These are phyloP conservation scores for Xylariales sp. DNA, from an alignment of 2,329 filamentous ascomycete species.

Conservation along the genomic window DNA sequence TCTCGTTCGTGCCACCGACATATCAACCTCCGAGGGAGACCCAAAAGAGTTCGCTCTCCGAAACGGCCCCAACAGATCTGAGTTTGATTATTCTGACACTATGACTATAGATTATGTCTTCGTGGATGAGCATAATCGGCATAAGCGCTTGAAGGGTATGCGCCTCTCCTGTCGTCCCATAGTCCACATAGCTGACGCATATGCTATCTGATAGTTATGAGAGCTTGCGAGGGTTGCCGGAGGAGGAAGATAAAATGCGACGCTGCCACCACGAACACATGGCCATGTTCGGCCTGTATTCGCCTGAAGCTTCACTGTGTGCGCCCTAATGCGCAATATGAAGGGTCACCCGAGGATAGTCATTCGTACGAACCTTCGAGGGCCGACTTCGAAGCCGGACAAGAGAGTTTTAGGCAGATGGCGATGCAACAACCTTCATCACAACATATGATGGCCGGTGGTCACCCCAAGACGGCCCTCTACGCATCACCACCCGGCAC, in stretches of 20 bases:
- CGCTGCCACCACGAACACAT: constrained; percentile 94
- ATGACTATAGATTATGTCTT: constrained; percentile 88
- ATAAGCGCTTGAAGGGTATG: constrained; percentile 93
- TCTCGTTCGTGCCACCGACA: constrained; percentile 76
- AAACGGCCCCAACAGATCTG: constrained; percentile 19
- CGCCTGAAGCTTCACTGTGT: constrained; percentile 93
- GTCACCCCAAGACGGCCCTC: constrained; percentile 57
- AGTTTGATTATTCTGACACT: constrained; percentile 36
- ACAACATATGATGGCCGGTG: constrained; percentile 57
- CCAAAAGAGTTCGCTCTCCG: constrained; percentile 77
- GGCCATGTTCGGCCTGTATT: constrained; percentile 95
- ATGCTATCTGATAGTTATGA: constrained; percentile 75
- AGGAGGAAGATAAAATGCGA: constrained; percentile 98
- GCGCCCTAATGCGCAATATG: constrained; percentile 83
- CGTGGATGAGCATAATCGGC: constrained; percentile 97
- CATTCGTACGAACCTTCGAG: constrained; percentile 63
- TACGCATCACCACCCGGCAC: constrained; percentile 60
- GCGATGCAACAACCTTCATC: constrained; percentile 59
- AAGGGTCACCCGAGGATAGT: constrained; percentile 62
- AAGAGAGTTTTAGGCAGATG: constrained; percentile 65
- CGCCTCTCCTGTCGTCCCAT: constrained; percentile 14
- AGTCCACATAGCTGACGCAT: constrained; percentile 39
- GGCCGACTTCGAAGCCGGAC: constrained; percentile 56
- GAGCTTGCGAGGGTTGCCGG: constrained; percentile 94
- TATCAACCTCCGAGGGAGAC: constrained; percentile 75